phyloP scores from a whole-genome alignment of 768 basidiomycete species.

The Artomyces pyxidatus region DNA sequence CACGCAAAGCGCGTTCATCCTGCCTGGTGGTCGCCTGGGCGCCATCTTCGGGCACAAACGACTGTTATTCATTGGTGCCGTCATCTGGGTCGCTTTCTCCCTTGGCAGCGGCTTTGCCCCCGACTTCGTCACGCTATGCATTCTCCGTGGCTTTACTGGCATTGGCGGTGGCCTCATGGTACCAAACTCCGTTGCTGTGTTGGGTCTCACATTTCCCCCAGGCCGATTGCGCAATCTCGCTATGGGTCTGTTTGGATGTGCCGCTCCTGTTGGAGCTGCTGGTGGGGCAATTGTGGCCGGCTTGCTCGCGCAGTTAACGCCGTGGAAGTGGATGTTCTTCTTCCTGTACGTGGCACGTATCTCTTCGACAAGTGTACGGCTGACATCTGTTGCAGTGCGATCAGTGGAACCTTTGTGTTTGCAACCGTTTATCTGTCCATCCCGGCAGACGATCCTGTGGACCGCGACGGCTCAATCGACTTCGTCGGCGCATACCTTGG shows the following conservation, averaged over 20 bases:
- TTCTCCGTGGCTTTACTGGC: slow-evolving; percentile 1
- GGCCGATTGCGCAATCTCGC: slow-evolving; percentile 3
- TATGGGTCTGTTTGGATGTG: slow-evolving; percentile 1
- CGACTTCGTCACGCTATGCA: not conserved
- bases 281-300: not conserved
- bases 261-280: slow-evolving; percentile 1
- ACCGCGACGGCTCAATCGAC: not conserved
- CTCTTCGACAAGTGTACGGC: not conserved
- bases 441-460: not conserved
- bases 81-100: slow-evolving; percentile 6
- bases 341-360: slow-evolving; percentile 1
- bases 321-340: slow-evolving; percentile 7
- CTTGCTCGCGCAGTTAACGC: not conserved
- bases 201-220: slow-evolving; percentile 5
- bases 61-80: slow-evolving; percentile 3
- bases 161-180: slow-evolving; percentile 3
- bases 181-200: slow-evolving; percentile 2
- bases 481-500: slow-evolving; percentile 1
- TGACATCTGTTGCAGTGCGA: not conserved
- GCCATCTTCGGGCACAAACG: slow-evolving; percentile 7
- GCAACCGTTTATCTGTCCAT: not conserved
- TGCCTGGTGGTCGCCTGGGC: slow-evolving; percentile 7
- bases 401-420: not conserved
- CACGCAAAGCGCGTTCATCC: slow-evolving; percentile 6
- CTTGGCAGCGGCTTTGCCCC: slow-evolving; percentile 6